Percentiles rank a stretch among this genome's conserved stretches.
These are phyloP conservation scores for Blepharisma undulans DNA, from an alignment of 169 alveolate genomes.

Conservation along the genomic window DNA sequence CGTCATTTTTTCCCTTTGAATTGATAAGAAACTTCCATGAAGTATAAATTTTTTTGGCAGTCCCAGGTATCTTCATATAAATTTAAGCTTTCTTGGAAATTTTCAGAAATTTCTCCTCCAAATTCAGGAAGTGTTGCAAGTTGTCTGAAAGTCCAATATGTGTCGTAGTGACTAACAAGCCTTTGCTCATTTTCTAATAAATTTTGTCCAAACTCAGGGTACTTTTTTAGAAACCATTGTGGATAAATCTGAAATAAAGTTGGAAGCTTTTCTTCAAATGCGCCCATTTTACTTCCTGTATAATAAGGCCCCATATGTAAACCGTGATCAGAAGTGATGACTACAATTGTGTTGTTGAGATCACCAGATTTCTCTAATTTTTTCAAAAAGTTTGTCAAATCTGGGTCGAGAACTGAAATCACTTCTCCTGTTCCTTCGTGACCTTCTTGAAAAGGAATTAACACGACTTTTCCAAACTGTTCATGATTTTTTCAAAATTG, in stretches of 20 bases:
- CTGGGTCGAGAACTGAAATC: conserved; percentile 54
- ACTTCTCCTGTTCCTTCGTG: conserved; percentile 80
- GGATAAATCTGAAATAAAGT: conserved; percentile 26
- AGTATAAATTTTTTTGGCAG: conserved; percentile 15
- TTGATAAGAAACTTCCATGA: not conserved
- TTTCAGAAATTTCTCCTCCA: conserved; percentile 37
- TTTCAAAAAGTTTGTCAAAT: conserved; percentile 53
- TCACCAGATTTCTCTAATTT: conserved; percentile 44
- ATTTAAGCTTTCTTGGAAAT: not conserved
- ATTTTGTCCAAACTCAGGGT: conserved; percentile 35
- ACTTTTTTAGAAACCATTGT: not conserved
- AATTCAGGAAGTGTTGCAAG: conserved; percentile 23
- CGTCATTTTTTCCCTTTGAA: not conserved
- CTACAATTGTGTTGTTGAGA: conserved; percentile 57
- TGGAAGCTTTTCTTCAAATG: conserved; percentile 39
- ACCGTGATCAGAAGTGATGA: conserved; percentile 71
- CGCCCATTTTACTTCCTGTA: conserved; percentile 34
- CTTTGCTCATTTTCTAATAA: not conserved
- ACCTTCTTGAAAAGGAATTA: conserved; percentile 62
- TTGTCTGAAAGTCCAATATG: conserved; percentile 35
- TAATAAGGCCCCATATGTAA: conserved; percentile 61
- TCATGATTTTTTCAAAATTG: conserved; percentile 59
- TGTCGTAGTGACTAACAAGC: conserved; percentile 25
- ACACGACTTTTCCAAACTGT: conserved; percentile 57
- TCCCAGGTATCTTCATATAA: conserved; percentile 30